A percentile compares a stretch with the other conserved stretches of the same genome.
These are phyloP conservation scores for Saturnispora zaruensis DNA, from an alignment of 805 yeast species.

Conservation along the genomic window DNA sequence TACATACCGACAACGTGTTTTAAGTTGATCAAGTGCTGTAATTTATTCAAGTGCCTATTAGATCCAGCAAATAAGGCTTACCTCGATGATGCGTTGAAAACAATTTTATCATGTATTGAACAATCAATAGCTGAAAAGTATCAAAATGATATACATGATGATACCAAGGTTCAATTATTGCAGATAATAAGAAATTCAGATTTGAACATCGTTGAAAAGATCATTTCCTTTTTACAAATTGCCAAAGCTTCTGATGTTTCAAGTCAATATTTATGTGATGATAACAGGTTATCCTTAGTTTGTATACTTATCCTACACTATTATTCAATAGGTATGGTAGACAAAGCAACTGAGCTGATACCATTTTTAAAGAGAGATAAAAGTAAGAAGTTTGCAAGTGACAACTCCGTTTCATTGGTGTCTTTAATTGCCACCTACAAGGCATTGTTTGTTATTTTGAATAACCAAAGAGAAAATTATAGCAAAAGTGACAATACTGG, in stretches of 20 bases:
- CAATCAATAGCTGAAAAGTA: constrained; percentile 16
- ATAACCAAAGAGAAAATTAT: constrained; percentile 12
- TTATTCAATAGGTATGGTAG: constrained; percentile 16
- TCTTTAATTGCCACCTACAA: constrained; percentile 24
- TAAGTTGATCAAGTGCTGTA: constrained; percentile 22
- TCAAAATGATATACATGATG: background rate
- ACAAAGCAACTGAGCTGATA: constrained; percentile 20
- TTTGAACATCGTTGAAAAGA: constrained; percentile 3
- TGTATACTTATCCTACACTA: constrained; percentile 26
- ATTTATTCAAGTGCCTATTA: constrained; percentile 23
- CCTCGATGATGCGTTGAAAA: constrained; percentile 20
- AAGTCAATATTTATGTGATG: constrained; percentile 19
- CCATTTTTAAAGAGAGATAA: constrained; percentile 19
- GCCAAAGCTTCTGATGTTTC: background rate
- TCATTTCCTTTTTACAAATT: constrained; percentile 4
- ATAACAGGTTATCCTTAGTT: constrained; percentile 24
- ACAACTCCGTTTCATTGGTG: constrained; percentile 23
- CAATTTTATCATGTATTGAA: constrained; percentile 19
- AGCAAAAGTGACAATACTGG: background rate
- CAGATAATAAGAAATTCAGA: constrained; percentile 4
- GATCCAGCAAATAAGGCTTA: constrained; percentile 18
- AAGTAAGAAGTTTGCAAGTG: constrained; percentile 7
- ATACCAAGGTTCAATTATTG: background rate
- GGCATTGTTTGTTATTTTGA: constrained; percentile 18
- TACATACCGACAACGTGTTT: constrained; percentile 23